These are phyloP conservation scores for Trichoderma sp. DNA, from an alignment of 2,329 filamentous ascomycete species.

Conservation along the genomic window DNA sequence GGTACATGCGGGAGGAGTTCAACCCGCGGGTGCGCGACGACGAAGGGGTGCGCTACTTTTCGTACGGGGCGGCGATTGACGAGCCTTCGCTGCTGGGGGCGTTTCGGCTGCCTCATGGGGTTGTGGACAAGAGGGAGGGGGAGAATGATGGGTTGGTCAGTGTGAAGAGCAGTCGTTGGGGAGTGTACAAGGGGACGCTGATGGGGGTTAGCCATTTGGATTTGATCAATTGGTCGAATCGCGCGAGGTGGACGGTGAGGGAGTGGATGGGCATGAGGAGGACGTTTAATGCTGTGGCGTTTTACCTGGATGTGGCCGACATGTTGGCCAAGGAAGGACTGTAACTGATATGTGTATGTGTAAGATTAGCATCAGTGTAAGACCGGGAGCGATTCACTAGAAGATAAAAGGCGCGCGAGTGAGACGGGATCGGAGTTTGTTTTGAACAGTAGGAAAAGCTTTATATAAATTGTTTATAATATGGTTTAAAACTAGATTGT, in stretches of 20 bases:
- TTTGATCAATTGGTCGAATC: conserved; percentile 66
- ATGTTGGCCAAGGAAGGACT: conserved; percentile 68
- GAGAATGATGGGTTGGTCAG: conserved; percentile 68
- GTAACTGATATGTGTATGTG: conserved; percentile 25
- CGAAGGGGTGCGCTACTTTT: conserved; percentile 56
- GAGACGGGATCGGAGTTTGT: not conserved
- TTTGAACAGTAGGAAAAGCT: conserved; percentile 10
- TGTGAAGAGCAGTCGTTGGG: conserved; percentile 60
- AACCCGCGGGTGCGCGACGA: conserved; percentile 56
- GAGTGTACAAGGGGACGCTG: conserved; percentile 61
- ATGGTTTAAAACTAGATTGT: conserved; percentile 18
- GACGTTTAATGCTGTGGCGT: conserved; percentile 65
- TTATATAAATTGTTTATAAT: conserved; percentile 3
- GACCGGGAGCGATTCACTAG: not conserved
- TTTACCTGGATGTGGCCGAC: conserved; percentile 64
- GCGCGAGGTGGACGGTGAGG: conserved; percentile 53
- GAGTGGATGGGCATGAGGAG: conserved; percentile 50
- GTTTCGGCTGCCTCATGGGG: conserved; percentile 51
- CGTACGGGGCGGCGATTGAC: conserved; percentile 54
- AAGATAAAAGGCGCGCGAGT: not conserved
- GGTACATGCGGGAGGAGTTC: conserved; percentile 58
- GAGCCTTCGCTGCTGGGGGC: conserved; percentile 60
- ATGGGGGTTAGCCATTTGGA: conserved; percentile 61
- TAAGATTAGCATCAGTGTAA: not conserved
- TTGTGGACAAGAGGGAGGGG: conserved; percentile 53